phyloP scores from a whole-genome alignment of 257 asterid species.

The Rauvolfia tetraphylla region DNA sequence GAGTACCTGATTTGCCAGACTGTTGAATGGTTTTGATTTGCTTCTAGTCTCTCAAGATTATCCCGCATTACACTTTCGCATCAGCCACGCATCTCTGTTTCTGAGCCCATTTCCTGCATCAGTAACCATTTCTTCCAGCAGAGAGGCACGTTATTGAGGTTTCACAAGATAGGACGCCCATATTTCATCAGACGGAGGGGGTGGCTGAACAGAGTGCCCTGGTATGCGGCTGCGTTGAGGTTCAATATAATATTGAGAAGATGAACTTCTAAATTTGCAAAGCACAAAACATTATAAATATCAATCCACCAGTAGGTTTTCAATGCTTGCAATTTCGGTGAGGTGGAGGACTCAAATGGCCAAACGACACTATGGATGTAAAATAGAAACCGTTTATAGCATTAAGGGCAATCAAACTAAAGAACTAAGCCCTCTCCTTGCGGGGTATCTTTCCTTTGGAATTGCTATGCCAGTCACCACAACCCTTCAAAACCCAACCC shows the following conservation, averaged over 20 bases:
- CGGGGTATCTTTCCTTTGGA: not conserved
- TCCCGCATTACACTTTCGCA: not conserved
- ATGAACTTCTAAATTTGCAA: not conserved
- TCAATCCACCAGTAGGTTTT: not conserved
- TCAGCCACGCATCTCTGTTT: not conserved
- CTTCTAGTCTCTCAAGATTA: not conserved
- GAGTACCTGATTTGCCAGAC: too few species aligned
- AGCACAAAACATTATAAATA: not conserved
- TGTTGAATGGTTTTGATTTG: not conserved
- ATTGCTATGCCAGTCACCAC: not conserved
- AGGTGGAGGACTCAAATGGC: not conserved
- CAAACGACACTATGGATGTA: not conserved
- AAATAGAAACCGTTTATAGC: not conserved
- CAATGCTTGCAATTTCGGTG: not conserved
- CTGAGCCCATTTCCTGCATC: not conserved
- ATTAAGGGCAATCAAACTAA: not conserved
- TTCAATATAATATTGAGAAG: slow-evolving; percentile 14
- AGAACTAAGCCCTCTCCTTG: not conserved
- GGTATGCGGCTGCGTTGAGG: slow-evolving; percentile 74
- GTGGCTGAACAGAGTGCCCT: slow-evolving; percentile 89
- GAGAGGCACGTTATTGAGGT: slow-evolving; percentile 27
- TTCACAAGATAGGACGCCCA: slow-evolving; percentile 88
- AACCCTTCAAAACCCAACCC: not conserved
- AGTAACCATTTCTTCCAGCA: not conserved
- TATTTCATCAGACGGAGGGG: slow-evolving; percentile 76